These are phyloP conservation scores for Annulohypoxylon maeteangense DNA, from an alignment of 495 filamentous ascomycete species.

Conservation along the genomic window DNA sequence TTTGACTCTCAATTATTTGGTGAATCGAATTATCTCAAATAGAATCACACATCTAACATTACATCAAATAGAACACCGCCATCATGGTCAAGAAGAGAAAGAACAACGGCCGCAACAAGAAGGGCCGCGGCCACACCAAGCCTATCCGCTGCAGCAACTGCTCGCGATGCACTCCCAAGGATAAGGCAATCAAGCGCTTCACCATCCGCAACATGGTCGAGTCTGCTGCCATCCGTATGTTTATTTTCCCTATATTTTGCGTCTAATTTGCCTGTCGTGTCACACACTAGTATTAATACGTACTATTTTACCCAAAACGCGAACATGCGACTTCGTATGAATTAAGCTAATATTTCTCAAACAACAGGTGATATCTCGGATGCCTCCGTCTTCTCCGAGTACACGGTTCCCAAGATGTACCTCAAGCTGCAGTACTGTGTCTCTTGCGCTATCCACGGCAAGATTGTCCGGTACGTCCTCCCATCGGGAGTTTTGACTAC, in stretches of 20 bases:
- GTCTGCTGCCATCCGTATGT: slow-evolving; percentile 98
- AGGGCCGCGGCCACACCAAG: slow-evolving; percentile 99
- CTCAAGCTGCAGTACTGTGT: slow-evolving; percentile 99
- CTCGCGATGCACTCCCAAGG: slow-evolving; percentile 99
- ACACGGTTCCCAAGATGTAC: slow-evolving; percentile 99
- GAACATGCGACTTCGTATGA: neutral
- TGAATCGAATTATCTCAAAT: neutral
- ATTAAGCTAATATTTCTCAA: neutral
- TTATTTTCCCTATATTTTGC: slow-evolving; percentile 7
- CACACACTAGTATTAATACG: neutral
- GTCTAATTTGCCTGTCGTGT: neutral
- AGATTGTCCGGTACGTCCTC: slow-evolving; percentile 97
- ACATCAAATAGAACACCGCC: slow-evolving; percentile 62
- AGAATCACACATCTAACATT: slow-evolving; percentile 37
- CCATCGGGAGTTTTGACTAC: slow-evolving; percentile 47
- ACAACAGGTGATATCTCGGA: slow-evolving; percentile 97
- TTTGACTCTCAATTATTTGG: neutral
- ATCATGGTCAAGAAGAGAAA: slow-evolving; percentile 99
- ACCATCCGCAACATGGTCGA: slow-evolving; percentile 99
- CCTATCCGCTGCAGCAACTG: slow-evolving; percentile 99
- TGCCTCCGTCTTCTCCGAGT: slow-evolving; percentile 98
- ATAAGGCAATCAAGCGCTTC: slow-evolving; percentile 99
- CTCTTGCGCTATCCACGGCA: slow-evolving; percentile 99
- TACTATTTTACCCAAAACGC: neutral
- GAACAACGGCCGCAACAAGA: slow-evolving; percentile 99